These are phyloP conservation scores for Margaritispora aquatica DNA, from an alignment of 495 filamentous ascomycete species.

Conservation along the genomic window DNA sequence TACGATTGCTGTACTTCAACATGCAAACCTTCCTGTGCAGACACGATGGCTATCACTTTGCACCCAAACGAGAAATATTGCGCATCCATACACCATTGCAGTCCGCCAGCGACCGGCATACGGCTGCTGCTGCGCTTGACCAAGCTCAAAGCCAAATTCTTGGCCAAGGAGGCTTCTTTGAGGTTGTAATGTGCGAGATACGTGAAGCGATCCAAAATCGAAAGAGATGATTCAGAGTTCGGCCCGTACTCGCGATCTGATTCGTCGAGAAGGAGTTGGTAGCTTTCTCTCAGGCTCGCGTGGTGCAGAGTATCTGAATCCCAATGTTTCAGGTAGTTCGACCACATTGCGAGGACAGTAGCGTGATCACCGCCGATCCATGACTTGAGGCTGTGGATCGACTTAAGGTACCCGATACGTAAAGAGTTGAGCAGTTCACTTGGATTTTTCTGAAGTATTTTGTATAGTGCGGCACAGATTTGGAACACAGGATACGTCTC, in stretches of 20 bases:
- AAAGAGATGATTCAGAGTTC: background rate
- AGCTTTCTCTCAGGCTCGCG: background rate
- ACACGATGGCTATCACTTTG: background rate
- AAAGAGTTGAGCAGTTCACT: background rate
- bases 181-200: constrained; percentile 1
- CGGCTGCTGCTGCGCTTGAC: background rate
- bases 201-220: background rate
- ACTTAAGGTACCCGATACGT: background rate
- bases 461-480: background rate
- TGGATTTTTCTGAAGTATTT: background rate
- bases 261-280: background rate
- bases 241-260: background rate
- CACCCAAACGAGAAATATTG: background rate
- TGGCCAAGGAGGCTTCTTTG: background rate
- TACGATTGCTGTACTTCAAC: background rate
- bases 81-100: background rate
- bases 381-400: background rate
- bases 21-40: background rate
- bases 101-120: background rate
- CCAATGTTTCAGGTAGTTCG: constrained; percentile 5
- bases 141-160: background rate
- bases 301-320: background rate
- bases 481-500: background rate
- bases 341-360: constrained; percentile 4
- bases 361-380: background rate